Base-by-base conservation (phyloP, 1,284 basidiomycete species). In the Rugosomyces carneus region DNA sequence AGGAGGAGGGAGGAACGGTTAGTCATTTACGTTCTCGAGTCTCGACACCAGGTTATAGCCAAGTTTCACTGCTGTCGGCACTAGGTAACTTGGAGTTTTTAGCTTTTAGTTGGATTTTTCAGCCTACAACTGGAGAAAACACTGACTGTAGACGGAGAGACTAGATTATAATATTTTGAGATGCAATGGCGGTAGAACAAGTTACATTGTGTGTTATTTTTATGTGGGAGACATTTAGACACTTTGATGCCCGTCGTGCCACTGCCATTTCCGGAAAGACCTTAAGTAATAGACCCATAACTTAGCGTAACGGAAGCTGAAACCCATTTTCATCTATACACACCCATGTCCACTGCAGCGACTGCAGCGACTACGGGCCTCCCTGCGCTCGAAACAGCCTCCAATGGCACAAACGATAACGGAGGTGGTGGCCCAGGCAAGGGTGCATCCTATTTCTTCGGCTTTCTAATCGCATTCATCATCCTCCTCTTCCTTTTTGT, bases 381-480 rank as follows among this genome's bases (percentile, higher is more conserved):
- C 29, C 29, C 29, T 31, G 4, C 6, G 3, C 11, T 31, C 29
- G 13, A 6, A 10, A n/a, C 29, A n/a, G 29, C 29, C 13, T 5
- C 29, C 20, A 11, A 18, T 2, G 21, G 37, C n/a, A 18, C 42
- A 36, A 50, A 52, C 24, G 45, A 55, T 23, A 51, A 53, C 39
- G 49, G 20, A 34, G n/a, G n/a, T n/a, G 26, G 11, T 37, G 29
- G 24, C 24, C 19, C 36, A 37, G 43, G 36, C 27, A 60, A 62
- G 20, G 65, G 68, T 23, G 65, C 70, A 40, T 76, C 67, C 57
- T 77, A 78, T 54, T 78, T 78, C 57, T 81, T 81, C 53, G 80
- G 78, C 34, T 81, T 82, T 57, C 70, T 81, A 51, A 71, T 82
- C 59, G 73, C 78, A 26, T 80, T 82, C 56, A 64, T 80, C 57